phyloP scores from a whole-genome alignment of 768 basidiomycete species.

The Dacryopinax primogenitus region DNA sequence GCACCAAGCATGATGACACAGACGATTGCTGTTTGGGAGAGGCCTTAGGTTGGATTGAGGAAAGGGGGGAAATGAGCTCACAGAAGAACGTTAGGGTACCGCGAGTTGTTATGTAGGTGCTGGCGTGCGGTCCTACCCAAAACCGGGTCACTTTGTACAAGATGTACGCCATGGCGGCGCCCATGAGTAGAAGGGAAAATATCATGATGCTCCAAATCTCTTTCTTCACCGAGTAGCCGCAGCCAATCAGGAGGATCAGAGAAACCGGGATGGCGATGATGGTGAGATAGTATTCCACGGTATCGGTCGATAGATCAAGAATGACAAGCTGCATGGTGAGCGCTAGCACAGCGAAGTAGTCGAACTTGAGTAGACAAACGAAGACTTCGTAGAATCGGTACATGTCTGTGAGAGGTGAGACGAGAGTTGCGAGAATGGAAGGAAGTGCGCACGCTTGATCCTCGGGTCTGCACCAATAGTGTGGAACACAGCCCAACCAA shows the following conservation, averaged over 20 bases:
- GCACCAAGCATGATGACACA: conserved; percentile 59
- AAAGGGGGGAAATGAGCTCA: conserved; percentile 27
- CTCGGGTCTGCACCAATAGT: conserved; percentile 70
- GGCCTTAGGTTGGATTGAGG: not conserved
- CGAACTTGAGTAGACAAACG: conserved; percentile 78
- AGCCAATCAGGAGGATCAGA: conserved; percentile 48
- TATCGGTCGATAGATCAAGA: conserved; percentile 48
- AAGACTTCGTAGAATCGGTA: conserved; percentile 80
- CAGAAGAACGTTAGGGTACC: conserved; percentile 72
- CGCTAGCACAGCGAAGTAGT: conserved; percentile 79
- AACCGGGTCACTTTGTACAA: conserved; percentile 80
- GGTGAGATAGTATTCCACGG: conserved; percentile 70
- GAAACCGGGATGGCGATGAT: conserved; percentile 74
- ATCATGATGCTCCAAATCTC: conserved; percentile 68
- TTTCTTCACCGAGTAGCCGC: conserved; percentile 57
- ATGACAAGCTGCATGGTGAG: conserved; percentile 87
- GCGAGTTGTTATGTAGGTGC: conserved; percentile 55
- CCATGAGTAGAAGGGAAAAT: conserved; percentile 58
- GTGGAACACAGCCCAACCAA: conserved; percentile 88
- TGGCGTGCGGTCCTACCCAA: conserved; percentile 46
- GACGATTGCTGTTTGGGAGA: conserved; percentile 55
- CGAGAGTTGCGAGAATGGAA: not conserved
- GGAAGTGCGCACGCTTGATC: conserved; percentile 52
- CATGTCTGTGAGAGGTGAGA: conserved; percentile 45
- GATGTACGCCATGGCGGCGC: conserved; percentile 42